Conservation (phyloP, 169 alveolate species). For the Eimeria sp. region DNA sequence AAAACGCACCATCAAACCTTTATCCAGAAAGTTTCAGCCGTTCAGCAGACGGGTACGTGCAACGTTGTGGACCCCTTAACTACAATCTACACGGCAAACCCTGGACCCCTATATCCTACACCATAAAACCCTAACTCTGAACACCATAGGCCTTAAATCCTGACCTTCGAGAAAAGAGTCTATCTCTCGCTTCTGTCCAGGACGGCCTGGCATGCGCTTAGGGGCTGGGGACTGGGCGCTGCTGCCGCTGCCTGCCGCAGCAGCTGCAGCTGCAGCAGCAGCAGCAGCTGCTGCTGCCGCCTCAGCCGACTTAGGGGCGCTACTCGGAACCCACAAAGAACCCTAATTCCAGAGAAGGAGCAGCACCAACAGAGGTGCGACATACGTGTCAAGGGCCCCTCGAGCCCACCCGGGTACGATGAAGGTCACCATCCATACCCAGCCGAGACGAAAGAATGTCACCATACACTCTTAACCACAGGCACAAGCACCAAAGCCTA, state of each 20-base stretch:
- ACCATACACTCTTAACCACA: neutral
- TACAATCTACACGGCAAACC: constrained; percentile 13
- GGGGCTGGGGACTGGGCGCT: constrained; percentile 73
- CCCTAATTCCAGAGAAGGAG: constrained; percentile 45
- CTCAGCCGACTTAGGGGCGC: constrained; percentile 75
- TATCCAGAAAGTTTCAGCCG: neutral
- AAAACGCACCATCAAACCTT: neutral
- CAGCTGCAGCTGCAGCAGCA: constrained; percentile 79
- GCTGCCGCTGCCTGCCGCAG: constrained; percentile 33
- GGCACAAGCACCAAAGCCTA: neutral
- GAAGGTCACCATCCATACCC: neutral
- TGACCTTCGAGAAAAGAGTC: constrained; percentile 89
- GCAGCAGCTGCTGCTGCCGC: constrained; percentile 81
- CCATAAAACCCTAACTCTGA: constrained; percentile 6
- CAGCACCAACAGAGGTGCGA: neutral
- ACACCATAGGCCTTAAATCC: constrained; percentile 43
- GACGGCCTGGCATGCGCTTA: constrained; percentile 61
- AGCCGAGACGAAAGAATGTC: neutral
- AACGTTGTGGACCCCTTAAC: neutral
- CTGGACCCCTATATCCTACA: constrained; percentile 27
- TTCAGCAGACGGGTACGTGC: neutral
- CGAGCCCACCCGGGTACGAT: neutral
- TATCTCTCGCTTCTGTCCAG: constrained; percentile 85
- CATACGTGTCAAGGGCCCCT: neutral
- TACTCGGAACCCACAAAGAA: constrained; percentile 66